Conservation (phyloP, 2,329 filamentous ascomycete genomes). For the Alternaria hordeiaustralica region DNA sequence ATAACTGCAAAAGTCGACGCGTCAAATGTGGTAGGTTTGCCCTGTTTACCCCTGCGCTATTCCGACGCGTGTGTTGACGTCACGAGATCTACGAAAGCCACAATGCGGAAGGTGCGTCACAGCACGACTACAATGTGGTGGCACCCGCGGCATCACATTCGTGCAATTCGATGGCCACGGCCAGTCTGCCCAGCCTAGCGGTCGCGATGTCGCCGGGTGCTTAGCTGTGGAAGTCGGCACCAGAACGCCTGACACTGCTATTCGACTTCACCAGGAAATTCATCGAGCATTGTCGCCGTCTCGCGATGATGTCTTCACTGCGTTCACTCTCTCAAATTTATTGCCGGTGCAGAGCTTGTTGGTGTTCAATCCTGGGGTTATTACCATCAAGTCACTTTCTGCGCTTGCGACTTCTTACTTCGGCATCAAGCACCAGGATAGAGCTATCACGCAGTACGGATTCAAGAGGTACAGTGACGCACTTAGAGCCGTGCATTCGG, state of each 20-base stretch:
- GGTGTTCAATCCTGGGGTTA: background rate
- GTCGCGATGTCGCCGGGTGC: background rate
- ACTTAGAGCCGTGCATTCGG: background rate
- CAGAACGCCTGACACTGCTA: background rate
- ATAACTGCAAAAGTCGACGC: background rate
- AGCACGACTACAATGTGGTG: background rate
- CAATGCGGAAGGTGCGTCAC: background rate
- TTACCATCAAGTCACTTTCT: background rate
- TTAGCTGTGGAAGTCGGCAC: background rate
- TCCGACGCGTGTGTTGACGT: background rate
- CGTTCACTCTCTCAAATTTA: background rate
- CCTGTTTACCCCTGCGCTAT: background rate
- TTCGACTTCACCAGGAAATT: background rate
- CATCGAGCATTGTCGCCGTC: background rate
- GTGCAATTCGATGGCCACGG: background rate
- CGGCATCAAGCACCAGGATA: conserved; percentile 3
- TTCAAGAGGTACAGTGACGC: conserved; percentile 1
- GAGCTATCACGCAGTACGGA: background rate
- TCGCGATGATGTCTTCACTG: background rate
- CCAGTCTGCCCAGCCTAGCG: background rate
- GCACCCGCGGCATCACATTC: background rate
- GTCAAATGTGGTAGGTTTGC: background rate
- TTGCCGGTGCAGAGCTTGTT: background rate
- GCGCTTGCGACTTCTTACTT: background rate
- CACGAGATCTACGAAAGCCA: background rate